Percentiles rank a stretch among this genome's conserved stretches.
Evolutionary conservation across 305 asterid genomes (phyloP).

Genomic region (Solanum hybrid): DNA sequence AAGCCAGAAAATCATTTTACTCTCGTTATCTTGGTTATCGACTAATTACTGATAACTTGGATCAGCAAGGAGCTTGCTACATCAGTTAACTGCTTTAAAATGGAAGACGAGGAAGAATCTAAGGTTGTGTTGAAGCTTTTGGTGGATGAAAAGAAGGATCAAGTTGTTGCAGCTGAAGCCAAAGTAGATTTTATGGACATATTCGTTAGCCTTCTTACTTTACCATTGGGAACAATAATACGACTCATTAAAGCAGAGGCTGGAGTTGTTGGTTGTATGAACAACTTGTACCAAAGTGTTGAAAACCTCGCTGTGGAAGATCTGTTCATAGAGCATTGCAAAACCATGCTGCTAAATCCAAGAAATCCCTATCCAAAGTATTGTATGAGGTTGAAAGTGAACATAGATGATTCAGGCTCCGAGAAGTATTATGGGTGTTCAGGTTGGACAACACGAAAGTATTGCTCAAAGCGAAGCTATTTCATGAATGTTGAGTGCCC

Average conservation of each 20-base stretch:
- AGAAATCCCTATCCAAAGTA: background rate
- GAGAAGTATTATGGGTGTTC: background rate
- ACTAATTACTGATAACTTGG: background rate
- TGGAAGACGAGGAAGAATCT: background rate
- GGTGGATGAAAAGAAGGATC: constrained; percentile 2
- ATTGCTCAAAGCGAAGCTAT: background rate
- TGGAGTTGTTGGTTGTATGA: background rate
- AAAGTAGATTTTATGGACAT: constrained; percentile 7
- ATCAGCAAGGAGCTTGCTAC: background rate
- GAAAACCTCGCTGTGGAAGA: background rate
- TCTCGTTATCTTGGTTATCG: background rate
- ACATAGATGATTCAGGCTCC: background rate
- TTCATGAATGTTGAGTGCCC: background rate
- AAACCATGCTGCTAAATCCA: constrained; percentile 8
- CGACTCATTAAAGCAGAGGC: background rate
- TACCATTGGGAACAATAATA: background rate
- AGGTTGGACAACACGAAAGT: background rate
- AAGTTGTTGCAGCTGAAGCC: constrained; percentile 7
- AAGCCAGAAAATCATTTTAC: background rate
- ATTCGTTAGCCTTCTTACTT: constrained; percentile 5
- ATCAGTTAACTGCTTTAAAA: background rate
- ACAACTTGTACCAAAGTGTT: constrained; percentile 1
- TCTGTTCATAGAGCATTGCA: background rate
- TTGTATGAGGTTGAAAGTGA: constrained; percentile 5
- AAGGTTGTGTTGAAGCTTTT: background rate